These are phyloP conservation scores for Camelina neglecta DNA, from an alignment of 345 rosid species.

Conservation along the genomic window DNA sequence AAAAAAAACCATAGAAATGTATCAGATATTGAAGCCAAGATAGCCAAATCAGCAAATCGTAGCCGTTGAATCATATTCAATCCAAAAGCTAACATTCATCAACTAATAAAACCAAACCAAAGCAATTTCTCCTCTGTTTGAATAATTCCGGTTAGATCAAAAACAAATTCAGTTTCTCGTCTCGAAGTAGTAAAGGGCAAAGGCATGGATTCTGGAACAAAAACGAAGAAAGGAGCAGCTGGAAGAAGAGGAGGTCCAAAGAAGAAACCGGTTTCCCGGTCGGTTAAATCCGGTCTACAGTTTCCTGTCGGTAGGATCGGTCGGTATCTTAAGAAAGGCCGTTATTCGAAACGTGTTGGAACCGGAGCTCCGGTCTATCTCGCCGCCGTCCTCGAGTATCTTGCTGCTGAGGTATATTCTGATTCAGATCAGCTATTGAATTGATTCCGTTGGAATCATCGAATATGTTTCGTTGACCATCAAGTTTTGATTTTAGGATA, in stretches of 20 bases:
- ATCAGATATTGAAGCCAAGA: background rate
- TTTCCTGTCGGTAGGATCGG: constrained; percentile 87
- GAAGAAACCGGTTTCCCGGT: constrained; percentile 82
- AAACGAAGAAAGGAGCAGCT: constrained; percentile 66
- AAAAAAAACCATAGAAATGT: too few species aligned
- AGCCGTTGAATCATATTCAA: constrained; percentile 31
- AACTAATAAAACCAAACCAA: constrained; percentile 16
- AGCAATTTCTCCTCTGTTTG: constrained; percentile 15
- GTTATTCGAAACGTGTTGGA: constrained; percentile 70
- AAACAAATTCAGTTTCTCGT: background rate
- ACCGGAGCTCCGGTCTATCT: constrained; percentile 81
- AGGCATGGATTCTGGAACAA: constrained; percentile 56
- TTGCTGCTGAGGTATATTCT: constrained; percentile 69
- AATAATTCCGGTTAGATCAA: constrained; percentile 17
- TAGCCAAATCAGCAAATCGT: constrained; percentile 22
- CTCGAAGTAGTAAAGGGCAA: background rate
- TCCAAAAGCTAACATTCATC: constrained; percentile 29
- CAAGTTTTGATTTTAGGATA: background rate
- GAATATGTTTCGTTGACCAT: constrained; percentile 5
- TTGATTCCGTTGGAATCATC: background rate
- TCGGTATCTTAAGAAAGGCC: constrained; percentile 75
- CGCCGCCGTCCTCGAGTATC: constrained; percentile 83
- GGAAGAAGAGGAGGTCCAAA: constrained; percentile 79
- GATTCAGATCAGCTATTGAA: background rate
- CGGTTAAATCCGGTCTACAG: constrained; percentile 75